Percentiles rank a stretch among this genome's conserved stretches.
phyloP scores from a whole-genome alignment of 805 yeast species.

The Yamadazyma sp. region DNA sequence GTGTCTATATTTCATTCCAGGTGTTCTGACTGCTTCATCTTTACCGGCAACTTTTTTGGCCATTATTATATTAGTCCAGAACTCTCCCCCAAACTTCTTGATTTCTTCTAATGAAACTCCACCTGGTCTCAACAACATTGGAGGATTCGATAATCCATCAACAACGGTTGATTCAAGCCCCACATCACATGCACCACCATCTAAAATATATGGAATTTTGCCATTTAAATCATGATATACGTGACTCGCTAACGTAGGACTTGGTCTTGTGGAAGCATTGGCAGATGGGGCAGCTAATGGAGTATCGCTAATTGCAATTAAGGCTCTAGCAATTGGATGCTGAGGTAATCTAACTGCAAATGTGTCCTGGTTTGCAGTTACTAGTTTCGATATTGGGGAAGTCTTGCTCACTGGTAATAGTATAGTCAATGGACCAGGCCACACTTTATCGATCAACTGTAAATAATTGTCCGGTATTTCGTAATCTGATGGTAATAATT shows the following conservation, averaged over 20 bases:
- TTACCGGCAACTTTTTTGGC: slow-evolving; percentile 66
- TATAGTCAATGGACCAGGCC: slow-evolving; percentile 98
- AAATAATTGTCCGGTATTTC: slow-evolving; percentile 68
- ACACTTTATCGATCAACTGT: slow-evolving; percentile 62
- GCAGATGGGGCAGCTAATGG: slow-evolving; percentile 99
- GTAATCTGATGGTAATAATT: slow-evolving; percentile 46
- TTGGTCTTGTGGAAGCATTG: slow-evolving; percentile 91
- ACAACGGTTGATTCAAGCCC: slow-evolving; percentile 95
- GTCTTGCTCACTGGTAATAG: slow-evolving; percentile 57
- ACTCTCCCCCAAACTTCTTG: slow-evolving; percentile 56
- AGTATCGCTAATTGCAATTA: slow-evolving; percentile 76
- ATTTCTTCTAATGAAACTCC: slow-evolving; percentile 85
- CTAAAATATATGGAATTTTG: slow-evolving; percentile 77
- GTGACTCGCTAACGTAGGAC: slow-evolving; percentile 87
- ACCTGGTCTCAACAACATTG: slow-evolving; percentile 89
- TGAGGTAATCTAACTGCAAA: slow-evolving; percentile 90
- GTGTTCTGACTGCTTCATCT: slow-evolving; percentile 76
- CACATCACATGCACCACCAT: slow-evolving; percentile 85
- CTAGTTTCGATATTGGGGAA: slow-evolving; percentile 61
- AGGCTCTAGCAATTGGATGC: slow-evolving; percentile 86
- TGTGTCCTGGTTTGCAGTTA: slow-evolving; percentile 85
- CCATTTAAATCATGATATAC: slow-evolving; percentile 79
- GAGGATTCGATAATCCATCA: slow-evolving; percentile 83
- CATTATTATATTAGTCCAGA: slow-evolving; percentile 62
- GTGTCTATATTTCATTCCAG: slow-evolving; percentile 97